Evolutionary conservation across 1,284 basidiomycete genomes (phyloP).

Genomic region (Austroboletus sp.): DNA sequence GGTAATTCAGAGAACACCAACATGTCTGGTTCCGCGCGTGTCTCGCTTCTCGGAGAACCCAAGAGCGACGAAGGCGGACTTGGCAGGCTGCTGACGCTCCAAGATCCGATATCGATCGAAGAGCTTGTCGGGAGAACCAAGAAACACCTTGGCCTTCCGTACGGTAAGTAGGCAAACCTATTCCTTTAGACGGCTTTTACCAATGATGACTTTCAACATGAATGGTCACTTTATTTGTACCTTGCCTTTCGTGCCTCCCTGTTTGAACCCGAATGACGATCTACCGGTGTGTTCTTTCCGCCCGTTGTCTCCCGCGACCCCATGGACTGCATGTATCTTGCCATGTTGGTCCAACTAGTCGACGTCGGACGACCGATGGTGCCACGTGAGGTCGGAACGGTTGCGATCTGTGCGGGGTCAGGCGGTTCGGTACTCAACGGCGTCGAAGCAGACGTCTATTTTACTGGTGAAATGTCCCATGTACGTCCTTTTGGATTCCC

Average conservation of each 20-base stretch:
- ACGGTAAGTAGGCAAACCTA: conserved; percentile 42
- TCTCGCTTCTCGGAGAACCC: conserved; percentile 38
- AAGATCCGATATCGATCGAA: conserved; percentile 50
- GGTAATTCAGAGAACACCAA: conserved; percentile 23
- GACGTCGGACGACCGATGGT: conserved; percentile 60
- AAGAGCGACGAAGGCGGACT: conserved; percentile 50
- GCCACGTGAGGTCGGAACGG: conserved; percentile 39
- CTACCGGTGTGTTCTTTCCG: conserved; percentile 5
- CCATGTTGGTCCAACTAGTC: conserved; percentile 43
- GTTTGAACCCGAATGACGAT: conserved; percentile 18
- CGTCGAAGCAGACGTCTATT: conserved; percentile 70
- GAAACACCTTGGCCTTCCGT: conserved; percentile 53
- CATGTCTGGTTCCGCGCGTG: conserved; percentile 20
- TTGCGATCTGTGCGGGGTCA: conserved; percentile 83
- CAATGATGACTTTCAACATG: conserved; percentile 11
- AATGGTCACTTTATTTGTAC: not conserved
- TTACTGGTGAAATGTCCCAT: conserved; percentile 90
- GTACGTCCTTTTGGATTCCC: conserved; percentile 40
- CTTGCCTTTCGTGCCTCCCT: not conserved
- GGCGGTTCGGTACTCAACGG: conserved; percentile 70
- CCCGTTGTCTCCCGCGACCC: conserved; percentile 7
- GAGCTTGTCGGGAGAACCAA: conserved; percentile 64
- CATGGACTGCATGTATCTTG: conserved; percentile 3
- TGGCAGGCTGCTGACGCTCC: conserved; percentile 62
- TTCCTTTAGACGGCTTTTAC: conserved; percentile 9